Evolutionary conservation across 495 filamentous ascomycete species (phyloP).

Genomic region (Penicillium psychrofluorescens): DNA sequence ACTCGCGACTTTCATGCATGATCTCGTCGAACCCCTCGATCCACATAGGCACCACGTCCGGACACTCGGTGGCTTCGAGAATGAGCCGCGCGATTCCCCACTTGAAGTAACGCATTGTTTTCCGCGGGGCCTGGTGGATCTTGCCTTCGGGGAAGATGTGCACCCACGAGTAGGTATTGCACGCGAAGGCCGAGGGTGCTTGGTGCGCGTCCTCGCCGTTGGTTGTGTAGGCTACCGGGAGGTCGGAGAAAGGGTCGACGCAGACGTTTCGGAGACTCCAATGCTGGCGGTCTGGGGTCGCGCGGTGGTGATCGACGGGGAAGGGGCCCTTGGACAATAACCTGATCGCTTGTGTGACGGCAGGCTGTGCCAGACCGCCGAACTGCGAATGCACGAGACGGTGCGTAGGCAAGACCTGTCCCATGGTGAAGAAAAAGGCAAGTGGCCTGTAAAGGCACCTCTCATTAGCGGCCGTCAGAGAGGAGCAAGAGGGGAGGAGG

Average conservation of each 20-base stretch:
- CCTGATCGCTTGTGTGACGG: conserved; percentile 77
- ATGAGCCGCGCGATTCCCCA: conserved; percentile 91
- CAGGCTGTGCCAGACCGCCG: conserved; percentile 78
- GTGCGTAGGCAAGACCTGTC: conserved; percentile 86
- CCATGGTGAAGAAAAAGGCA: conserved; percentile 70
- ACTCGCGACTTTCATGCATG: conserved; percentile 74
- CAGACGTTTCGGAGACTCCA: conserved; percentile 37
- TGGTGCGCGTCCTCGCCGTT: conserved; percentile 51
- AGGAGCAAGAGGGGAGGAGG: background rate
- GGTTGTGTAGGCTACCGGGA: conserved; percentile 41
- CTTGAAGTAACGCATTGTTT: conserved; percentile 90
- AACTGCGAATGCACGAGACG: conserved; percentile 62
- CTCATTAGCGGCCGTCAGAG: conserved; percentile 10
- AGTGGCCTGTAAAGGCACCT: conserved; percentile 32
- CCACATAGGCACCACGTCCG: conserved; percentile 88
- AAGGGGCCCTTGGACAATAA: conserved; percentile 65
- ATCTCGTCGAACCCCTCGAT: conserved; percentile 77
- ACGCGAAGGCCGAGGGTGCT: conserved; percentile 51
- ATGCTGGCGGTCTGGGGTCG: conserved; percentile 25
- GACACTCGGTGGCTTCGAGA: conserved; percentile 73
- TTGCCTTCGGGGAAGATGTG: conserved; percentile 95
- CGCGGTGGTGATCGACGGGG: conserved; percentile 29
- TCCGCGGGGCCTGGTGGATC: conserved; percentile 76
- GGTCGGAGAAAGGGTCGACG: conserved; percentile 41
- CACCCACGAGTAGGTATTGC: conserved; percentile 67